Conservation (phyloP, 2,329 filamentous ascomycete genomes). For the Penicillium sp. region DNA sequence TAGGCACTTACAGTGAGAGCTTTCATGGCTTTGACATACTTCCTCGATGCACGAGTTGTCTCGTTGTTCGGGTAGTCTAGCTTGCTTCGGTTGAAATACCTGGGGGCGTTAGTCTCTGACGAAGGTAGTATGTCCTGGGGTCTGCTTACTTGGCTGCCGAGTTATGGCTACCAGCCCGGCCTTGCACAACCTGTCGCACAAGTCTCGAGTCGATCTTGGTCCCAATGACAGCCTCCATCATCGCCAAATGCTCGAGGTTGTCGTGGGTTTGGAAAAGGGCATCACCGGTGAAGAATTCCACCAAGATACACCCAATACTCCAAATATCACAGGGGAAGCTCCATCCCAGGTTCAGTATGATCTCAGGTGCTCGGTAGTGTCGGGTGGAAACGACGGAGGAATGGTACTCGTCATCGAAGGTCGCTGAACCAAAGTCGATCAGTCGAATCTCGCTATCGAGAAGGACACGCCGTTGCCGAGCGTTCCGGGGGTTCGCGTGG, state of each 20-base stretch:
- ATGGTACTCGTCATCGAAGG: constrained; percentile 71
- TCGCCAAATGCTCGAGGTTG: constrained; percentile 69
- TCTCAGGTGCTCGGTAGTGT: constrained; percentile 70
- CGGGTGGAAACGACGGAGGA: constrained; percentile 69
- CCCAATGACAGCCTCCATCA: constrained; percentile 69
- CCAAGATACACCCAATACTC: constrained; percentile 71
- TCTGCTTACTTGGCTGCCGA: constrained; percentile 59
- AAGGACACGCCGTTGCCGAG: constrained; percentile 65
- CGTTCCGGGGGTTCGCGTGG: constrained; percentile 59
- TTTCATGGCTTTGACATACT: constrained; percentile 73
- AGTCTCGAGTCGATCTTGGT: constrained; percentile 60
- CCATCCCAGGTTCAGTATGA: constrained; percentile 70
- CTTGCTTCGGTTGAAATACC: constrained; percentile 60
- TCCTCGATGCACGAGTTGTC: constrained; percentile 65
- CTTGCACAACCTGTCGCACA: constrained; percentile 56
- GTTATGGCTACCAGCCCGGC: constrained; percentile 55
- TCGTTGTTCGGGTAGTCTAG: constrained; percentile 68
- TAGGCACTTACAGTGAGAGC: constrained; percentile 56
- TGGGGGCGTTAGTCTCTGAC: constrained; percentile 39
- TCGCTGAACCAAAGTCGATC: constrained; percentile 71
- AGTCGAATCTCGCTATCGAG: constrained; percentile 69
- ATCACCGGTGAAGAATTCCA: constrained; percentile 71
- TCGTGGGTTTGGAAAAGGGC: constrained; percentile 71
- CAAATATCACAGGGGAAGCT: constrained; percentile 71
- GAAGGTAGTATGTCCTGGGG: constrained; percentile 21